These are phyloP conservation scores for Colletotrichum agaves DNA, from an alignment of 2,329 filamentous ascomycete genomes.

Conservation along the genomic window DNA sequence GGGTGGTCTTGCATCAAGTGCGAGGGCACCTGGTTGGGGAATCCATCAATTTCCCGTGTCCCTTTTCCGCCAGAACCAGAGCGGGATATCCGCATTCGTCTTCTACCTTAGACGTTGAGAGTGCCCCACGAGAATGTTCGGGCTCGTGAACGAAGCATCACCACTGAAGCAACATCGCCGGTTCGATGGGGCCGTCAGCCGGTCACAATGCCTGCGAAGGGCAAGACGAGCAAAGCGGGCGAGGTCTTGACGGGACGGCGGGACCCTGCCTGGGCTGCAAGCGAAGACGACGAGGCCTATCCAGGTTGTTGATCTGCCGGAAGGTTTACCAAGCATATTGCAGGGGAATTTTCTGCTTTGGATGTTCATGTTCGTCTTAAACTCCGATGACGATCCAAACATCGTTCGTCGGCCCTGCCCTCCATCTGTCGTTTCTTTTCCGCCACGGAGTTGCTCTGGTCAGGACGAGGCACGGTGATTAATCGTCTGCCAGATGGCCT, in stretches of 20 bases:
- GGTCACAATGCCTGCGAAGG: conserved; percentile 10
- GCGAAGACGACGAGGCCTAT: not conserved
- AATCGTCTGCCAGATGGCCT: conserved; percentile 9
- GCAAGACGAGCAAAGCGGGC: conserved; percentile 13
- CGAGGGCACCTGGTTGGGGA: conserved; percentile 3
- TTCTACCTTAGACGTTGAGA: not conserved
- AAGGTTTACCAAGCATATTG: not conserved
- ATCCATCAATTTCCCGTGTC: conserved; percentile 11
- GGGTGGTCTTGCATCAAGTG: conserved; percentile 27
- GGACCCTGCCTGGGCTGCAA: conserved; percentile 17
- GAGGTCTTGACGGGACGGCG: conserved; percentile 4
- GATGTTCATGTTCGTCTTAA: conserved; percentile 18
- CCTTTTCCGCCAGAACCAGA: conserved; percentile 15
- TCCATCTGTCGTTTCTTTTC: conserved; percentile 14
- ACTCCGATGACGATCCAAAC: conserved; percentile 11
- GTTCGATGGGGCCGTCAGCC: conserved; percentile 14
- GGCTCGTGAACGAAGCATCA: conserved; percentile 5
- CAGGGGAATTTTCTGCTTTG: not conserved
- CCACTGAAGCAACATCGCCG: conserved; percentile 21
- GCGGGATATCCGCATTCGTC: conserved; percentile 20
- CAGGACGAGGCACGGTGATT: conserved; percentile 1
- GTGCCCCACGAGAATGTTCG: not conserved
- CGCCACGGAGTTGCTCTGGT: not conserved
- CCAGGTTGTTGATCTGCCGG: conserved; percentile 11
- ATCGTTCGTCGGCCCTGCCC: conserved; percentile 10